Percentiles rank a stretch among this genome's conserved stretches.
phyloP scores from a whole-genome alignment of 345 rosid genomes.

The Populus deltoides region DNA sequence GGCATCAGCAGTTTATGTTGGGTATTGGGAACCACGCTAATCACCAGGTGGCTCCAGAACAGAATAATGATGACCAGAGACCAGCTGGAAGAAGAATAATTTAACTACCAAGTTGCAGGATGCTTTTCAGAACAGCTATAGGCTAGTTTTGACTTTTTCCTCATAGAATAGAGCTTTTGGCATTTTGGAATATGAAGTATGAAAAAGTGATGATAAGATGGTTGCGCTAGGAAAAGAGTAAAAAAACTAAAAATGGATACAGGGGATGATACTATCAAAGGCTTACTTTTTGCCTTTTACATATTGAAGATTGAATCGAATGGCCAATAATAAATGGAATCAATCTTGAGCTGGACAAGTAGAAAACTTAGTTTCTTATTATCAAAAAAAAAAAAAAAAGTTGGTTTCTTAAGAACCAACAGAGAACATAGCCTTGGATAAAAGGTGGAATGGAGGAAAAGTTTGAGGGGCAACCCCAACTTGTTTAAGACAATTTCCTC shows the following conservation, averaged over 20 bases:
- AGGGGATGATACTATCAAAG: not conserved
- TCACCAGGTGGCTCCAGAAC: not conserved
- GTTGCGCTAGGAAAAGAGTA: not conserved
- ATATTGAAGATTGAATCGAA: not conserved
- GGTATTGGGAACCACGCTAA: not conserved
- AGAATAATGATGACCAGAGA: too few relatives aligned
- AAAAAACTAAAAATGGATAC: not conserved
- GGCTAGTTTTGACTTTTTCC: not conserved
- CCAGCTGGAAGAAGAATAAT: not conserved
- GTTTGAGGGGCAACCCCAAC: not conserved
- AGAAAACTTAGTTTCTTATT: not conserved
- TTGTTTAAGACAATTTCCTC: not conserved
- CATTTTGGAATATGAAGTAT: not conserved
- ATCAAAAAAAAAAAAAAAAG: not conserved
- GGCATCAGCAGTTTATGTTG: not conserved
- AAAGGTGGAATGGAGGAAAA: not conserved
- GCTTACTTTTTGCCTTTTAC: not conserved
- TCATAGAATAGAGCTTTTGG: not conserved
- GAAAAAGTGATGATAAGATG: not conserved
- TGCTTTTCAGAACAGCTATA: not conserved
- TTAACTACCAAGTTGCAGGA: not conserved
- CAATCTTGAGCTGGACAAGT: not conserved
- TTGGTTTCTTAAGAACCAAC: not conserved
- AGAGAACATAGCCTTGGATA: not conserved
- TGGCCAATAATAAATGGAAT: not conserved